Evolutionary conservation across 1,139 yeast genomes (phyloP).

Genomic region (Yamadazyma dushanensis): DNA sequence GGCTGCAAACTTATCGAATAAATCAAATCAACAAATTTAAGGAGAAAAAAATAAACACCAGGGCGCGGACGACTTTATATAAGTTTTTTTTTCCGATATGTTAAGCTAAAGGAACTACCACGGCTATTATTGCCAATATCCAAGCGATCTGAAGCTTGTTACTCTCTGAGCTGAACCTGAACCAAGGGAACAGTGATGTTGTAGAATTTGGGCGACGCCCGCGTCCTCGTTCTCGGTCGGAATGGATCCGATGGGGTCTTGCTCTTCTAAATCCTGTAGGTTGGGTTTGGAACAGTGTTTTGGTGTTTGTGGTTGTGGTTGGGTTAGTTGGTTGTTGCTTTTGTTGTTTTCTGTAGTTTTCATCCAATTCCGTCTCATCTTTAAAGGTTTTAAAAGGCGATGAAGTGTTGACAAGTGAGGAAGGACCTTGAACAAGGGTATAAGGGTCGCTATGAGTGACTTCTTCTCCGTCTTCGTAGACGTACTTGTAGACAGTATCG

Average conservation of each 20-base stretch:
- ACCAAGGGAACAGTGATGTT: slow-evolving; percentile 5
- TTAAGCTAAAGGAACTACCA: neutral
- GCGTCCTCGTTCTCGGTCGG: no score
- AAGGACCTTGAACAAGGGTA: neutral
- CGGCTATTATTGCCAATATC: slow-evolving; percentile 1
- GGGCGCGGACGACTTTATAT: neutral
- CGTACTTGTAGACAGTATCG: slow-evolving; percentile 8
- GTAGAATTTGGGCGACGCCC: no score
- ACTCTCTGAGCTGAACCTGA: slow-evolving; percentile 8
- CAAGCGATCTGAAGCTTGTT: slow-evolving; percentile 6
- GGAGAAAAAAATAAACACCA: slow-evolving; percentile 1
- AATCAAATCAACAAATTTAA: neutral
- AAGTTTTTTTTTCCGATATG: neutral
- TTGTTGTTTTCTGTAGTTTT: slow-evolving; percentile 14
- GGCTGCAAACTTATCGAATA: neutral
- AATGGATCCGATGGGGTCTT: slow-evolving; percentile 3
- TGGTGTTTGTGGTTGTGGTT: neutral
- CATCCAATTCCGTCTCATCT: slow-evolving; percentile 13
- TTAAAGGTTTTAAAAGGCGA: slow-evolving; percentile 16
- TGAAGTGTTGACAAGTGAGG: neutral
- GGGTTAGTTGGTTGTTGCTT: neutral
- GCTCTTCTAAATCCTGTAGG: slow-evolving; percentile 1
- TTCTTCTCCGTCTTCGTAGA: slow-evolving; percentile 9
- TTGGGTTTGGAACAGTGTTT: neutral
- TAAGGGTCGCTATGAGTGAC: no score